Evolutionary conservation across 148 eudicot genomes (phyloP).

Genomic region (Rhododendron griersonianum): DNA sequence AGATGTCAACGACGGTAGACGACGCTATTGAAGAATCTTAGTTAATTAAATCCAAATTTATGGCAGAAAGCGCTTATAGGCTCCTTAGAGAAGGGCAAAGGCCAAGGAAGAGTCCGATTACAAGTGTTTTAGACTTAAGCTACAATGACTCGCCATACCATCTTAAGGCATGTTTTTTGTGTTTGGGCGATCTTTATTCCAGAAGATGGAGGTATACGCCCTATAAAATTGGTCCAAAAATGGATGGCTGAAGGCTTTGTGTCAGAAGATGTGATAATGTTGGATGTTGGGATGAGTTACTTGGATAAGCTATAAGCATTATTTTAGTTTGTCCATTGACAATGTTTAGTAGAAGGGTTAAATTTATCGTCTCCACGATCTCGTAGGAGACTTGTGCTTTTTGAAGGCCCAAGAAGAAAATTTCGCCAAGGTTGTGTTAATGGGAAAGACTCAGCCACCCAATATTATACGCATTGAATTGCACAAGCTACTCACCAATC

Average conservation of each 20-base stretch:
- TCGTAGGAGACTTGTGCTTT: conserved; percentile 9
- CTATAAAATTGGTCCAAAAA: too few species aligned
- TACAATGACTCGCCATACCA: neutral
- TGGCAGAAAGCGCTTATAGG: neutral
- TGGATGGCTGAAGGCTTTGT: too few species aligned
- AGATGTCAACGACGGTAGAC: too few species aligned
- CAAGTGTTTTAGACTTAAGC: neutral
- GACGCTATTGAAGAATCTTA: too few species aligned
- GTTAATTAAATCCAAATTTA: too few species aligned
- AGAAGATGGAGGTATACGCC: too few species aligned
- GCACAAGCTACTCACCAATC: too few species aligned
- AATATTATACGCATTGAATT: too few species aligned
- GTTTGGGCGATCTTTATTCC: too few species aligned
- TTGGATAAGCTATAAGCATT: conserved; percentile 13
- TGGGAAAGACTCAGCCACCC: neutral
- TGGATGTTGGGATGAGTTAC: conserved; percentile 16
- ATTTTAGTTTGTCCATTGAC: neutral
- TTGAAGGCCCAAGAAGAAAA: neutral
- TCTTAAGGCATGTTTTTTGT: too few species aligned
- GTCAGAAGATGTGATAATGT: conserved; percentile 8
- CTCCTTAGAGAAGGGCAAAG: neutral
- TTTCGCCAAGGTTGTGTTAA: neutral
- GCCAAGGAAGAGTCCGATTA: neutral
- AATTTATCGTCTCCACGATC: conserved; percentile 20
- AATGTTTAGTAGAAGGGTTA: conserved; percentile 11